These are phyloP conservation scores for Tanacetum coccineum DNA, from an alignment of 129 eudicot species.

Conservation along the genomic window DNA sequence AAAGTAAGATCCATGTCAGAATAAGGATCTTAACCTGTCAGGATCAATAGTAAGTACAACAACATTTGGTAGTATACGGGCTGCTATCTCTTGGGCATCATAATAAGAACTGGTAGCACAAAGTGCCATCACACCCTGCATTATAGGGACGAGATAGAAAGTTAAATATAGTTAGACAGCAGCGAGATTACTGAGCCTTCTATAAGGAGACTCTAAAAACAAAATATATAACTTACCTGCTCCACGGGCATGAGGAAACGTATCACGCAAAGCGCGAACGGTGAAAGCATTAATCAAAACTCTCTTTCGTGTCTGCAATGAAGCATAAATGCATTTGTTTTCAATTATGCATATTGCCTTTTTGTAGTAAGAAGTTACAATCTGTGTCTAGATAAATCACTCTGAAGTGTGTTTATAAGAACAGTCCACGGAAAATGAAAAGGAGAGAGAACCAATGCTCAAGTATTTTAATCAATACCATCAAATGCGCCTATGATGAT, in stretches of 20 bases:
- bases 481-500: constrained; percentile 2
- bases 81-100: constrained; percentile 86
- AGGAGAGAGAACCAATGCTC: no score
- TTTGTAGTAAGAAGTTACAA: constrained; percentile 15
- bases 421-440: no score
- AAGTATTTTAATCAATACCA: neutral
- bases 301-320: constrained; percentile 82
- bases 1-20: neutral
- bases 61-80: constrained; percentile 81
- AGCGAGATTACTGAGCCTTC: neutral
- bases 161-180: neutral
- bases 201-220: neutral
- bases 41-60: constrained; percentile 95
- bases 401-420: constrained; percentile 11
- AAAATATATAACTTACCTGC: constrained; percentile 54
- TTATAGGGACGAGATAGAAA: constrained; percentile 1
- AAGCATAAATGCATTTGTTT: constrained; percentile 16
- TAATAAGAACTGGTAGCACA: constrained; percentile 86
- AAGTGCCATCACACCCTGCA: constrained; percentile 92
- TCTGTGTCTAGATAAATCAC: constrained; percentile 12
- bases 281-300: constrained; percentile 97
- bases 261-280: constrained; percentile 95
- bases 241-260: constrained; percentile 93
- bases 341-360: constrained; percentile 5
- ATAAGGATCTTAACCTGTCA: constrained; percentile 60